Base-by-base conservation (phyloP, 768 basidiomycete genomes). In the Suillus fuscotomentosus region DNA sequence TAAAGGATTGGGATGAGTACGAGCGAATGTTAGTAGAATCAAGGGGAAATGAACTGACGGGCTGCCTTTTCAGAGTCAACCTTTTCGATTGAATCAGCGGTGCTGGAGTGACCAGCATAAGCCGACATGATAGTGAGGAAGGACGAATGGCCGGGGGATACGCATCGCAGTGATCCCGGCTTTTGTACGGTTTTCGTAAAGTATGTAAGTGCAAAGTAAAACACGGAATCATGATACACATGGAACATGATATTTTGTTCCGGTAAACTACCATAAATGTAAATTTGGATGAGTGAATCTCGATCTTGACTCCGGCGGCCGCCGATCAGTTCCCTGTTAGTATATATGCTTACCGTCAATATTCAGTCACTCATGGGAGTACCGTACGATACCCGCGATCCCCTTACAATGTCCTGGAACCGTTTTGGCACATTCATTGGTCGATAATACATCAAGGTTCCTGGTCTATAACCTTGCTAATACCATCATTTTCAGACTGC, bases 21-120 rank as follows among this genome's bases (percentile, higher is more conserved):
- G 15, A 17, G 1, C 15, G 15, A 27, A 50, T 15, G 2, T 24
- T 14, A 9, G 34, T 54, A 5, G 13, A 24, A 36, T 15, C 8
- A 17, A 39, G 39, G 14, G 17, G 22, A 41, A 57, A 41, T 11
- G 8, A 20, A 27, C 24, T 24, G 15, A 57, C 56, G 56, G 9
- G 56, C 39, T 24, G 56, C 56, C 22, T 57, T 65, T 66, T 74
- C 75, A 61, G 42, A 24, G 48, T 65, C 63, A 24, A 59, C 27
- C 48, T 66, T 74, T 36, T 72, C 74, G 13, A 64, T 60, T 0
- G 64, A 77, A 64, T 60, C 62, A 27, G 57, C 17, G 43, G 72
- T 70, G 24, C 65, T 66, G 31, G 38, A 68, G 7, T 67, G 70
- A 45, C 63, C 67, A 65, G 65, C 60, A n/a, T 54, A 9, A 36